Evolutionary conservation across 768 basidiomycete species (phyloP), one percentile per base, ranked within the genome.

Genomic region (Pulveroboletus sp.): DNA sequence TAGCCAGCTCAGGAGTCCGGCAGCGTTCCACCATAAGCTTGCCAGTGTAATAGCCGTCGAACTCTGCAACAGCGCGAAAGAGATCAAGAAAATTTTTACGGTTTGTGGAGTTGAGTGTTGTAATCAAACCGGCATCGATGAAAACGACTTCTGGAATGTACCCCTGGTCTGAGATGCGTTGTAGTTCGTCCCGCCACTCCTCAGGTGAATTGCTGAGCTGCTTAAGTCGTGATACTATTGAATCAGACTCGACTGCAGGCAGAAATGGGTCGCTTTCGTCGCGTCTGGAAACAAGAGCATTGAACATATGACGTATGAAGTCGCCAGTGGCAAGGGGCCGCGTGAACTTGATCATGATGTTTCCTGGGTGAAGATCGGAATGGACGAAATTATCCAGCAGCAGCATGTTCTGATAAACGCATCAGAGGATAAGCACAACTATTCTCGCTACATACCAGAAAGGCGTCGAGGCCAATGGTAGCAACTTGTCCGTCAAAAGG

Each of bases 361-460:
- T 98, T 25, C 95, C 95, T 3, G 90, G 88, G 65, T 91, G 90
- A 19, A 92, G 79, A 63, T 92, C 90, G 4, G 89, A 77, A 65
- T 98, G 97, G 10, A 95, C 93, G 68, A 97, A 99, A 68, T 99
- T 98, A 69, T 99, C 97, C 38, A 99, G 74, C 1, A 99, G 74
- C 17, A 99, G 81, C 97, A 99, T 99, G 71, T 97, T 93, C 92
- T 97, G 59, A 16, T 19, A 31, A 31, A 25, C 16, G 20, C 17
- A 31, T 53, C 7, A 47, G 33, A 44, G 36, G 31, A 51, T 41
- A 45, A 53, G 35, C 10, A 5, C 27, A 25, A 5, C 19, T 25
- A 43, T 13, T 35, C 44, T 16, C 37, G 31, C 43, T 39, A 71
- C 88, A 56, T 62, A 92, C 94, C 67, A 99, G 65, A 69, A 98